Percentiles rank a stretch among this genome's conserved stretches.
These are phyloP conservation scores for Mrakia gelida DNA, from an alignment of 768 basidiomycete genomes.

Conservation along the genomic window DNA sequence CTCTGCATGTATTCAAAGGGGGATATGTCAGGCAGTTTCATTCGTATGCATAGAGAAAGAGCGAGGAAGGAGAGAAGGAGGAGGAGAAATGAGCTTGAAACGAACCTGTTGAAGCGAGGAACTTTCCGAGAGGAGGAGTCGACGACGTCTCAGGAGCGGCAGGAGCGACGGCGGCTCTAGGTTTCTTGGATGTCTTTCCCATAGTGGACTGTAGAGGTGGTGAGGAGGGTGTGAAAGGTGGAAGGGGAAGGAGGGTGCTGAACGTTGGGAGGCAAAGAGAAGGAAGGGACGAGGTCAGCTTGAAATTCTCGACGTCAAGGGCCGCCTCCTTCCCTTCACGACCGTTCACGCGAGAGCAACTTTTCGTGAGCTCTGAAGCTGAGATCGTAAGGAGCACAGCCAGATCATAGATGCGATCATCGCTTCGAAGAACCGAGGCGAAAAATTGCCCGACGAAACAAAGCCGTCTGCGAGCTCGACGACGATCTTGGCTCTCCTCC, in stretches of 20 bases:
- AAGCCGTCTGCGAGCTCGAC: too few relatives aligned
- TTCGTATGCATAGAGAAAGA: constrained; percentile 11
- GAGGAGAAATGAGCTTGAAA: constrained; percentile 18
- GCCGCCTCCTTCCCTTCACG: neutral
- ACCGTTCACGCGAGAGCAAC: neutral
- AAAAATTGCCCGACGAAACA: too few relatives aligned
- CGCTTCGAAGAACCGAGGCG: too few relatives aligned
- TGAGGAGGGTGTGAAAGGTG: neutral
- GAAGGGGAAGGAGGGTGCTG: neutral
- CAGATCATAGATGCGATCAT: too few relatives aligned
- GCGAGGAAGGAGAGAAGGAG: neutral
- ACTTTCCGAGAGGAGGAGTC: constrained; percentile 74
- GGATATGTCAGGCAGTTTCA: neutral
- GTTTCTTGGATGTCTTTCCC: constrained; percentile 14
- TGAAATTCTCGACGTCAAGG: neutral
- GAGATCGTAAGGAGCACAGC: too few relatives aligned
- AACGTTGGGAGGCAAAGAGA: neutral
- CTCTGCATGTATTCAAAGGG: constrained; percentile 52
- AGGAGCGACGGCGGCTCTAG: constrained; percentile 1
- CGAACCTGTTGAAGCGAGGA: constrained; percentile 84
- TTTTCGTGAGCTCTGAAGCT: too few relatives aligned
- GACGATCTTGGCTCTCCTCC: too few relatives aligned
- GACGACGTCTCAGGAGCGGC: constrained; percentile 4
- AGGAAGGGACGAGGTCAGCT: neutral
- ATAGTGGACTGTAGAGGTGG: neutral